Evolutionary conservation across 2,329 filamentous ascomycete genomes (phyloP).

Genomic region (Neocatenulostroma microsporum): DNA sequence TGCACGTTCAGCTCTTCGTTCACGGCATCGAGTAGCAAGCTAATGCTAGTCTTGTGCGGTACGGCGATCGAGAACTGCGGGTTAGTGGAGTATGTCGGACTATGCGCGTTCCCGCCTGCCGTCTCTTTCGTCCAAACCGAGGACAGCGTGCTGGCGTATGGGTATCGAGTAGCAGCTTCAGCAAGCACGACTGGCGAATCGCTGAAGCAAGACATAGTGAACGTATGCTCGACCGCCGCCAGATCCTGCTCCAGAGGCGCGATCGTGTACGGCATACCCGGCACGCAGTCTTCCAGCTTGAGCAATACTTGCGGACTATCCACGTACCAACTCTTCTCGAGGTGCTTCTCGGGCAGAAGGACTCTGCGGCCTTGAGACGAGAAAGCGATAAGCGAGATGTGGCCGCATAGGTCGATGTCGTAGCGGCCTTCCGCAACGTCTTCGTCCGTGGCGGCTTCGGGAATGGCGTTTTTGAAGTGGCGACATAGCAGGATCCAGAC

Average conservation of each 20-base stretch:
- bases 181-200: constrained; percentile 53
- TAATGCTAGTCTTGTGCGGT: constrained; percentile 52
- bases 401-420: constrained; percentile 50
- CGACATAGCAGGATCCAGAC: constrained; percentile 82
- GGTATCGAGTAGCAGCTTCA: constrained; percentile 55
- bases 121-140: constrained; percentile 70
- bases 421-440: constrained; percentile 39
- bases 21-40: constrained; percentile 64
- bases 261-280: constrained; percentile 49
- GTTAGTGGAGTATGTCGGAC: constrained; percentile 70
- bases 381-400: constrained; percentile 82
- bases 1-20: constrained; percentile 66
- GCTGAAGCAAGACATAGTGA: constrained; percentile 79
- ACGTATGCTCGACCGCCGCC: constrained; percentile 65
- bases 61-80: constrained; percentile 72
- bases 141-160: constrained; percentile 49
- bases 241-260: constrained; percentile 75
- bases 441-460: constrained; percentile 18
- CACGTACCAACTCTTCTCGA: constrained; percentile 76
- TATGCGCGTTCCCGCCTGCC: constrained; percentile 76
- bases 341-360: constrained; percentile 62
- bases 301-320: constrained; percentile 89
- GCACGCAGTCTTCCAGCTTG: constrained; percentile 58
- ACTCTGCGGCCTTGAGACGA: constrained; percentile 62
- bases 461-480: constrained; percentile 54